Evolutionary conservation across 139 green algal species (phyloP).

Genomic region (Parachlorella kessleri): DNA sequence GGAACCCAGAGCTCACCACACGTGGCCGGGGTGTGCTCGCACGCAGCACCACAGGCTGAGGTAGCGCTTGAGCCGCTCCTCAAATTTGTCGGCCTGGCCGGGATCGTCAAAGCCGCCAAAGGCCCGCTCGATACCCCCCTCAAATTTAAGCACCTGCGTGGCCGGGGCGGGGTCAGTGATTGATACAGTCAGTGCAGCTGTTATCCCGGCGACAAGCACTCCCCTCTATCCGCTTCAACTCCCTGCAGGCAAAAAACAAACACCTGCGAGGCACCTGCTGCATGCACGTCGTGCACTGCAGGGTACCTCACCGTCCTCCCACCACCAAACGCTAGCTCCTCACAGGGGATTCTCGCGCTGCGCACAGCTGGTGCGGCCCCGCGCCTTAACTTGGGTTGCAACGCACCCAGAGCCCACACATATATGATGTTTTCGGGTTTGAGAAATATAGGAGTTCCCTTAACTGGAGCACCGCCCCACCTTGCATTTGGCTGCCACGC

Average conservation of each 20-base stretch:
- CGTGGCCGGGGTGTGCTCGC: constrained; percentile 81
- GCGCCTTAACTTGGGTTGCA: no score
- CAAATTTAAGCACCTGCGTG: constrained; percentile 57
- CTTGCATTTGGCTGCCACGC: no score
- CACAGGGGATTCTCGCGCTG: background rate
- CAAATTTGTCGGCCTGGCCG: constrained; percentile 54
- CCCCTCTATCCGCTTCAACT: no score
- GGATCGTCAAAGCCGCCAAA: constrained; percentile 55
- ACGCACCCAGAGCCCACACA: no score
- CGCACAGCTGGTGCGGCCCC: no score
- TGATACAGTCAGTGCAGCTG: background rate
- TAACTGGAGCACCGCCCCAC: no score
- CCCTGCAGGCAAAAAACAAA: background rate
- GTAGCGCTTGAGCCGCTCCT: constrained; percentile 60
- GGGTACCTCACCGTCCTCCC: background rate
- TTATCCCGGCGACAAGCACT: background rate
- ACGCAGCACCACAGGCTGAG: constrained; percentile 93
- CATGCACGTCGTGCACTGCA: background rate
- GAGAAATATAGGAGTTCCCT: no score
- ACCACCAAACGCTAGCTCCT: background rate
- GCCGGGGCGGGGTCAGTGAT: background rate
- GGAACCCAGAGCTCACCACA: constrained; percentile 57
- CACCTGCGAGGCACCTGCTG: background rate
- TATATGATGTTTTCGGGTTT: no score
- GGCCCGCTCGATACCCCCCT: constrained; percentile 41